Base-by-base conservation (phyloP, 345 rosid species). In the Populus deltoides region DNA sequence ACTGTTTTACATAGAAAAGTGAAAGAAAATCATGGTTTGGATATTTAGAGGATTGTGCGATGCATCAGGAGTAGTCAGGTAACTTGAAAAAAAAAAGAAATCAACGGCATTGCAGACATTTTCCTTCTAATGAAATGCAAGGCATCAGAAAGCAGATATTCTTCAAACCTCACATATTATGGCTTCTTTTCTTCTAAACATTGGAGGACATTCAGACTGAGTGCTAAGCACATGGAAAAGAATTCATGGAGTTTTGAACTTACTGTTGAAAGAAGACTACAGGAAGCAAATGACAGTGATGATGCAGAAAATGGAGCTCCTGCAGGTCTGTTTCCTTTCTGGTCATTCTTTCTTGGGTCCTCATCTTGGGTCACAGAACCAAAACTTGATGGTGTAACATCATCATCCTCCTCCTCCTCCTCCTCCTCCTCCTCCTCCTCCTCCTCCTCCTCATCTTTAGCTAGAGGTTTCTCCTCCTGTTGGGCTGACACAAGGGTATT, bases 251-350 rank as follows among this genome's bases (percentile, higher is more conserved):
- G 43, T 22, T 49, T 9, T 25, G 66, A 62, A 77, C 91, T 92
- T 85, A 95, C 99, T 68, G 80, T 83, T 6, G 95, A 90, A 82
- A 92, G 86, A 81, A 90, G 89, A 86, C 85, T 82, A 68, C 82
- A 82, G 47, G 97, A 86, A 82, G 92, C 88, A 82, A 94, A 89
- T 77, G 89, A 88, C 86, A 93, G 75, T n/a, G 98, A 90, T 55
- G 86, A 86, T 27, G 97, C 77, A 47, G 92, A 89, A 71, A 93
- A 94, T 31, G 94, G 93, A 51, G 92, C 83, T 6, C 81, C 83
- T 79, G 82, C 83, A 53, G 88, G 89, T 73, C 83, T 86, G 67
- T 86, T 88, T 71, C 85, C 82, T 62, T 81, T 83, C 76, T 78
- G 83, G 6, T 81, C 89, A 45, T 84, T 69, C 83, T 84, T 82